A percentile compares a stretch with the other conserved stretches of the same genome.
Evolutionary conservation across 441 rosid species (phyloP).

Genomic region (Aleurites moluccanus): DNA sequence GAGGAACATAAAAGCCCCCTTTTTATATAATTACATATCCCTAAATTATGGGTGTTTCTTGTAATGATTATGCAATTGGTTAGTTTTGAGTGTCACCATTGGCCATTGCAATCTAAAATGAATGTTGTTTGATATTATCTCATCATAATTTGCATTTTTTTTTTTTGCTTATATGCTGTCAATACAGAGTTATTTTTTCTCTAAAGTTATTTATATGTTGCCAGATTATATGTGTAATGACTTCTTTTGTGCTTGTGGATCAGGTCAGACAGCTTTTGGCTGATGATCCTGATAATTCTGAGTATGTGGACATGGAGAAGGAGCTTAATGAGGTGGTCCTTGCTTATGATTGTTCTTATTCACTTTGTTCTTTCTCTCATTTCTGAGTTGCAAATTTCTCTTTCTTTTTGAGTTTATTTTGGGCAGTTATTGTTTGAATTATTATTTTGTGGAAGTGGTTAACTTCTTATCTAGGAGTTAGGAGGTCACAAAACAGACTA

Average conservation of each 20-base stretch:
- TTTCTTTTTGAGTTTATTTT: conserved; percentile 9
- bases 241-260: conserved; percentile 18
- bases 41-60: neutral
- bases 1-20: neutral
- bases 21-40: neutral
- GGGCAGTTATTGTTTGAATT: conserved; percentile 10
- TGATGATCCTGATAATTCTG: conserved; percentile 78
- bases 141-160: neutral
- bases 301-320: conserved; percentile 91
- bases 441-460: conserved; percentile 18
- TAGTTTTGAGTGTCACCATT: neutral
- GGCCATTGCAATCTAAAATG: neutral
- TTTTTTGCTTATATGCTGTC: neutral
- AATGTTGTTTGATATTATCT: neutral
- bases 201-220: neutral
- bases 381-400: conserved; percentile 3
- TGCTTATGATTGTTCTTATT: conserved; percentile 18
- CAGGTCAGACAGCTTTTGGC: conserved; percentile 85
- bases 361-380: conserved; percentile 16
- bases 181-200: neutral
- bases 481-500: conserved; percentile 17
- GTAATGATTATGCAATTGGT: conserved; percentile 1
- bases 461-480: conserved; percentile 9
- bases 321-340: conserved; percentile 83
- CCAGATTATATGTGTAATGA: neutral